Evolutionary conservation across 1,284 basidiomycete genomes (phyloP), one percentile per base, ranked within the genome.

Genomic region (Singerocomus inundabilis): DNA sequence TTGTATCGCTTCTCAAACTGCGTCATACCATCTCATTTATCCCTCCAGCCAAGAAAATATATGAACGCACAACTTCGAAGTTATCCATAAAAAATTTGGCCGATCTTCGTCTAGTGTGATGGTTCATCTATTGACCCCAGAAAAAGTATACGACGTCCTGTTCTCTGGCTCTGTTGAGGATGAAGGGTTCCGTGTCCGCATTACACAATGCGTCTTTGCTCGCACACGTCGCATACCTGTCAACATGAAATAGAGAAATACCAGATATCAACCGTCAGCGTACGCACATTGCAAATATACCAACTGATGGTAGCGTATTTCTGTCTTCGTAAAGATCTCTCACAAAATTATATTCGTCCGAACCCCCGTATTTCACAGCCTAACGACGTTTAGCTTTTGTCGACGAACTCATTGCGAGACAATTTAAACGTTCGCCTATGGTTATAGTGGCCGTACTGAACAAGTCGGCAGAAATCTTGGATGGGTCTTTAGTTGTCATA

Each of bases 391-490:
- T 24, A 54, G 39, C 49, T 31, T 10, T 28, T 34, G 8, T 54
- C 49, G 43, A 47, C 38, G 46, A 47, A 39, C 26, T 36, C 35
- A 33, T 28, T 25, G 44, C 13, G 7, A 42, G 40, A 39, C 15
- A 46, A 15, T 34, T 5, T 18, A 50, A 21, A 21, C 21, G 21
- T 21, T 21, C 21, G 4, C 76, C 36, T 54, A 85, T 84, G 24
- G 69, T 74, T 5, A 59, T 60, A 64, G 78, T 87, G 21, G 21
- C 79, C 42, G 74, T 65, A 18, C 73, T 64, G 59, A 85, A 79
- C 43, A 94, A 69, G 69, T 94, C 91, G 21, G 82, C 77, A 7
- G 93, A 91, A 57, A 98, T 93, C 48, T 71, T 76, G 5, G 85
- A 86, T 57, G 90, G 85, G 61, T 97, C 91, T 13, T 81, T 81